Evolutionary conservation across 805 yeast species (phyloP), one percentile per base, ranked within the genome.

Genomic region (Peterozyma xylosa): DNA sequence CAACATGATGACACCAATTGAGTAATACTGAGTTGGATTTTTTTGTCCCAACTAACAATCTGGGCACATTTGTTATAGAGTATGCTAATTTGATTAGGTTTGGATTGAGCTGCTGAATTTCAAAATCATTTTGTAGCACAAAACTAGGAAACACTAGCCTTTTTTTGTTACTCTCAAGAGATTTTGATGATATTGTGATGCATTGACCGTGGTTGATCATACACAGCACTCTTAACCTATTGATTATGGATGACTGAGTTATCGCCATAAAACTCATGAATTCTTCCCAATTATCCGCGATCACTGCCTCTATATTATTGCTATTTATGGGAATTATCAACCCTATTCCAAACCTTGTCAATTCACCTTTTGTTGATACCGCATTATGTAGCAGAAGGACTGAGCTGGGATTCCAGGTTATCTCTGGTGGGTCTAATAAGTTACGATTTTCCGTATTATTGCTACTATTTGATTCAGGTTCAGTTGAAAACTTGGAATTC

Each of bases 1-100:
- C 60, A 2, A 75, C 65, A 42, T 73, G 76, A 30, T 71, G 61
- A 0, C 74, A 72, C 82, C 82, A 76, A 45, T 70, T 70, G 15
- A 71, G 53, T 35, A 76, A 51, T 38, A 66, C 60, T 27, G 68
- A 60, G 48, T 67, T 63, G 30, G 63, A 60, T 35, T 62, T 55
- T 48, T 69, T 66, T 11, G 75, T 52, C 10, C 68, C 62, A 45
- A 68, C 65, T 33, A 71, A 66, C 35, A 76, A 54, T 42, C 76
- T 63, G 5, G 81, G 80, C 1, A 72, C 59, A 49, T 72, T 73
- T 10, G 63, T 55, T 37, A 68, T 56, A 39, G 62, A 68, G 40
- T 66, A 60, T 10, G 73, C 53, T 11, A 68, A 51, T 42, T 64
- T 64, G 30, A 71, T 55, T 16, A 74, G 52, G 33, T 60, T 60